A percentile compares a stretch with the other conserved stretches of the same genome.
Conservation (phyloP, 129 eudicot genomes). For the Helianthus annuus region HanXRQr2.0-SUNRISE NC_035433.2:143316777-143317276, state of each 20-base stretch:
- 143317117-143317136: neutral
- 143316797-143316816: constrained; percentile 7
- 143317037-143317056: no score
- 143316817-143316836: neutral
- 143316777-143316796: neutral
- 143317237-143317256: no score
- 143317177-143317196: neutral
- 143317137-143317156: constrained; percentile 18
- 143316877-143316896: neutral
- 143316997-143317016: constrained; percentile 18
- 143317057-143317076: no score
- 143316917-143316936: constrained; percentile 2
- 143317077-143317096: no score
- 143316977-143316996: neutral
- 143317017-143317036: neutral
- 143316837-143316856: constrained; percentile 2
- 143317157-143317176: constrained; percentile 13
- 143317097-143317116: neutral
- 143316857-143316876: constrained; percentile 21
- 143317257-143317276: no score
- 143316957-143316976: neutral
- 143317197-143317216: constrained; percentile 20
- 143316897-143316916: neutral
- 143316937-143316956: constrained; percentile 15
- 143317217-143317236: no score